Conservation (phyloP, 805 yeast species). For the Saccharomycopsis vini region DNA sequence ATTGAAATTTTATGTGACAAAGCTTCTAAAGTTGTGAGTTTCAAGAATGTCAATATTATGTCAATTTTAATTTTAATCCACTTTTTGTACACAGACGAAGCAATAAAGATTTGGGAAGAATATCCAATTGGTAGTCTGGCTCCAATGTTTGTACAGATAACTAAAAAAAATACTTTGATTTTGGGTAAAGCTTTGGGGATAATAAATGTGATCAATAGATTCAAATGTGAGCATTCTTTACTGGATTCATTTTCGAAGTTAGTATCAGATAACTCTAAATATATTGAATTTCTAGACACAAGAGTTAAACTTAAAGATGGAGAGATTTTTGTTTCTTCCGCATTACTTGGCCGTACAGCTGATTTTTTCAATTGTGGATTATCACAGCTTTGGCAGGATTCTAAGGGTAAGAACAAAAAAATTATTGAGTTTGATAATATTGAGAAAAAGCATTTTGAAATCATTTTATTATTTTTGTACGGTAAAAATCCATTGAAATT, state of each 20-base stretch:
- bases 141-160: slow-evolving; percentile 26
- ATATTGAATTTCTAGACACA: slow-evolving; percentile 31
- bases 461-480: slow-evolving; percentile 46
- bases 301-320: slow-evolving; percentile 40
- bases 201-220: slow-evolving; percentile 25
- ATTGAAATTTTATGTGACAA: neutral
- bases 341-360: slow-evolving; percentile 39
- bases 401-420: neutral
- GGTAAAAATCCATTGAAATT: slow-evolving; percentile 40
- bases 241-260: neutral
- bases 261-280: neutral
- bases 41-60: neutral
- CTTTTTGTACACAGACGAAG: slow-evolving; percentile 40
- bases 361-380: slow-evolving; percentile 55
- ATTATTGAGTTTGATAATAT: slow-evolving; percentile 38
- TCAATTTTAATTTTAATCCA: slow-evolving; percentile 32
- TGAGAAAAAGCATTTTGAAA: slow-evolving; percentile 33
- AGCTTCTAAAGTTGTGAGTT: neutral
- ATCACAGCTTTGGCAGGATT: slow-evolving; percentile 42
- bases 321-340: slow-evolving; percentile 31
- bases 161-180: slow-evolving; percentile 26
- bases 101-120: slow-evolving; percentile 39
- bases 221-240: neutral
- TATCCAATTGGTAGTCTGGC: slow-evolving; percentile 18
- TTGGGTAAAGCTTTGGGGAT: slow-evolving; percentile 23